Percentiles rank a stretch among this genome's conserved stretches.
phyloP scores from a whole-genome alignment of 2,329 filamentous ascomycete genomes.

The Paecilomyces variotii region DNA sequence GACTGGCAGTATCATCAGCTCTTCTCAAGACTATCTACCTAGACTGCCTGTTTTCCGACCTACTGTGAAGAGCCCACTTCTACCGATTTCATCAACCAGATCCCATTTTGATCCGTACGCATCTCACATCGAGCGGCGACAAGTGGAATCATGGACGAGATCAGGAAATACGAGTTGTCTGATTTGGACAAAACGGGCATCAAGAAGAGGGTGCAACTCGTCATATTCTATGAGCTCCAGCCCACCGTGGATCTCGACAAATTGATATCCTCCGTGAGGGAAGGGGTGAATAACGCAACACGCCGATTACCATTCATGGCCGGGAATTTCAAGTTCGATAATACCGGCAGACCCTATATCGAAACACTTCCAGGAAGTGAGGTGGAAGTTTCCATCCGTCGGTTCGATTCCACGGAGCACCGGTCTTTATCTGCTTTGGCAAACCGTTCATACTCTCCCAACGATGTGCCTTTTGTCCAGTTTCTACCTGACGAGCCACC shows the following conservation, averaged over 20 bases:
- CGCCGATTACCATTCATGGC: conserved; percentile 13
- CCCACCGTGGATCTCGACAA: conserved; percentile 1
- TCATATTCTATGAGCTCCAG: conserved; percentile 13
- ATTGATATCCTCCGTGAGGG: conserved; percentile 8
- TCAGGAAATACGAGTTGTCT: conserved; percentile 11
- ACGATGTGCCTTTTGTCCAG: not conserved
- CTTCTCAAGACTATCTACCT: not conserved
- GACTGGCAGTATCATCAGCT: not conserved
- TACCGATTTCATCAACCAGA: not conserved
- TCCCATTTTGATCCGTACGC: not conserved
- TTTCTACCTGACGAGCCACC: conserved; percentile 8
- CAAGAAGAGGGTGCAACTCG: conserved; percentile 12
- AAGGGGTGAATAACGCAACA: conserved; percentile 13
- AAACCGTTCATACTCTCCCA: not conserved
- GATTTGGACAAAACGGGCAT: conserved; percentile 14
- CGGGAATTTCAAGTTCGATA: conserved; percentile 9
- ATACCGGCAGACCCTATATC: conserved; percentile 10
- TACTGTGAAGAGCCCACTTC: not conserved
- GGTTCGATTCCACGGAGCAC: not conserved
- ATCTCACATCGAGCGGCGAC: not conserved
- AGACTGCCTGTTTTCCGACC: not conserved
- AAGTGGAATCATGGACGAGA: not conserved
- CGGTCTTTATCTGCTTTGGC: not conserved
- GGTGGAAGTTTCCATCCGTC: not conserved
- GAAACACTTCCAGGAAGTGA: not conserved